Conservation (phyloP, 2,329 filamentous ascomycete species). For the Penicillium janthinellum region DNA sequence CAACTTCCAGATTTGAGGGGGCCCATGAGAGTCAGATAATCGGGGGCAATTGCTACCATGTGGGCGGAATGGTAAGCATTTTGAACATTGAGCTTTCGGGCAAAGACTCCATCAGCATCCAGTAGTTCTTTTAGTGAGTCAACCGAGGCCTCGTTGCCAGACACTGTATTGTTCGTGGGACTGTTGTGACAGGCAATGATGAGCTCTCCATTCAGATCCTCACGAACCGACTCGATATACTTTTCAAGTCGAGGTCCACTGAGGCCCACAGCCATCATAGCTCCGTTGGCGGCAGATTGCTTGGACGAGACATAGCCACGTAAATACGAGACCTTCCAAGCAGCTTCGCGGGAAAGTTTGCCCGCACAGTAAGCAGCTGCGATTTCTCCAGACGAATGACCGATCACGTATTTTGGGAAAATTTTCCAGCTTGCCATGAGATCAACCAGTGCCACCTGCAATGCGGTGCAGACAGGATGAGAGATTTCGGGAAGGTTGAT, state of each 20-base stretch:
- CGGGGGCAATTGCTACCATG: conserved; percentile 28
- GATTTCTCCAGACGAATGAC: conserved; percentile 41
- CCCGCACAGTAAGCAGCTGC: conserved; percentile 52
- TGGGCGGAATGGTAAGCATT: conserved; percentile 37
- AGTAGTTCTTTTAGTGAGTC: conserved; percentile 25
- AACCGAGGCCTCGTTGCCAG: conserved; percentile 31
- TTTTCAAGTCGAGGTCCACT: conserved; percentile 8
- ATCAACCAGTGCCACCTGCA: conserved; percentile 37
- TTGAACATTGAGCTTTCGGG: conserved; percentile 32
- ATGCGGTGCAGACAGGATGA: conserved; percentile 32
- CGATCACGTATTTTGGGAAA: conserved; percentile 27
- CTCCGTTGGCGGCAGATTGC: conserved; percentile 21
- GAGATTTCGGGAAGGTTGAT: conserved; percentile 31
- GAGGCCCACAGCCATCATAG: conserved; percentile 36
- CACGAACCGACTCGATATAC: conserved; percentile 22
- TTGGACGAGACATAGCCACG: conserved; percentile 31
- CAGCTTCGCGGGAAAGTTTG: conserved; percentile 29
- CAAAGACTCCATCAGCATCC: conserved; percentile 29
- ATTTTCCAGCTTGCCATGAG: conserved; percentile 30
- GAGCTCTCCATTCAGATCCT: conserved; percentile 20
- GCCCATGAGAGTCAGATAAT: conserved; percentile 30
- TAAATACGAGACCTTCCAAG: conserved; percentile 33
- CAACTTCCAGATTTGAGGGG: conserved; percentile 13
- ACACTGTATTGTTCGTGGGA: conserved; percentile 31
- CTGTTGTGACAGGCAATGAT: conserved; percentile 34